Conservation (phyloP, 2,329 filamentous ascomycete genomes). For the Dactylonectria macrodidyma region DNA sequence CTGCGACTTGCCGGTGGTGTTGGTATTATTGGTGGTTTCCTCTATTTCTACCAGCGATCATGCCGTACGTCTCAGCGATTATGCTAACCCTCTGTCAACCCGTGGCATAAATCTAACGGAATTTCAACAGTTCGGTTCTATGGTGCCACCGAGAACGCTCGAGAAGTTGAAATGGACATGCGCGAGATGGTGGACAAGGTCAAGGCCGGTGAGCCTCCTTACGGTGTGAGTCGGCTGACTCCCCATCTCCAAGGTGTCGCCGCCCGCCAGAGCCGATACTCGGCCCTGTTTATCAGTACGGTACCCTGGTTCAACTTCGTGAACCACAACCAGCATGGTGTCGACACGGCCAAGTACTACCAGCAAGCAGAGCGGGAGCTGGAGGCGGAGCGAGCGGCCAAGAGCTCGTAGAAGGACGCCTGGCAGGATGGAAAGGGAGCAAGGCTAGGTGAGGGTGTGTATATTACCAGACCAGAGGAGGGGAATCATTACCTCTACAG, state of each 20-base stretch:
- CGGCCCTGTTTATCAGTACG: constrained; percentile 85
- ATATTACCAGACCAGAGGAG: constrained; percentile 44
- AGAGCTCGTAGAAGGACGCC: constrained; percentile 33
- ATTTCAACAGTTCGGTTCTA: constrained; percentile 85
- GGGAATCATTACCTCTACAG: constrained; percentile 38
- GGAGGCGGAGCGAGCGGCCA: constrained; percentile 75
- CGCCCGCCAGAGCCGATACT: constrained; percentile 92
- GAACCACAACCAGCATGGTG: constrained; percentile 95
- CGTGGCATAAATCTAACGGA: background rate
- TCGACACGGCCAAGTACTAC: constrained; percentile 99
- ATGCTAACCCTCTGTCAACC: background rate
- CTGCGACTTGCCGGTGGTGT: constrained; percentile 85
- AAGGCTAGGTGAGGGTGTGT: constrained; percentile 35
- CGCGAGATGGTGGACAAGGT: constrained; percentile 97
- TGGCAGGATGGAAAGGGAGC: constrained; percentile 9
- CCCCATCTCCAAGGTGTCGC: constrained; percentile 96
- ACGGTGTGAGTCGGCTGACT: constrained; percentile 83
- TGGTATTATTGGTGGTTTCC: constrained; percentile 82
- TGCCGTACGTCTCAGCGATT: constrained; percentile 72
- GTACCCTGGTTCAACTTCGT: constrained; percentile 99
- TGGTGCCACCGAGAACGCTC: constrained; percentile 91
- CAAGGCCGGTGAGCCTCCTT: constrained; percentile 91
- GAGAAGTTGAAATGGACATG: constrained; percentile 97
- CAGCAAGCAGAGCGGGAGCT: constrained; percentile 94
- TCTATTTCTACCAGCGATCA: constrained; percentile 89